Evolutionary conservation across 164 flowering plant genomes (phyloP), one percentile per base, ranked within the genome.

Genomic region (Tetracentron sinense): DNA sequence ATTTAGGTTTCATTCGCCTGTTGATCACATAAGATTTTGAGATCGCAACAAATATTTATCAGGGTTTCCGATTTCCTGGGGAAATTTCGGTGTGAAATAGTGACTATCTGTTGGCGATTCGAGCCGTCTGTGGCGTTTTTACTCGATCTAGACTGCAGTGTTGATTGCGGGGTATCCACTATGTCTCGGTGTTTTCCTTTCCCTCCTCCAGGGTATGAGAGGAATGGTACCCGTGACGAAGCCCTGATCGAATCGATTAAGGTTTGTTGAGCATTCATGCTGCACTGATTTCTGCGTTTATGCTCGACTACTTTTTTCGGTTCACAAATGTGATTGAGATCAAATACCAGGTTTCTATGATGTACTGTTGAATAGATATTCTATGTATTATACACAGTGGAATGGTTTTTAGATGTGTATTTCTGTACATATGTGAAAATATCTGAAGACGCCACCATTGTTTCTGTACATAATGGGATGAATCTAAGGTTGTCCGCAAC

Each of bases 111-210:
- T n/a, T n/a, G n/a, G n/a, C n/a, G n/a, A n/a, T n/a, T n/a, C n/a
- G n/a, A n/a, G n/a, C n/a, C n/a, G n/a, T n/a, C n/a, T n/a, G n/a
- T n/a, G n/a, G n/a, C n/a, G n/a, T n/a, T n/a, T n/a, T n/a, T n/a
- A n/a, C n/a, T n/a, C n/a, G n/a, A n/a, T n/a, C n/a, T n/a, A 56
- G 44, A 38, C 1, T 3, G 11, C 1, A 38, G 5, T 38, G 54
- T 51, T 21, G 54, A 7, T 20, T 22, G 25, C 27, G 7, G 54
- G 27, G n/a, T 51, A 7, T 51, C 25, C 16, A 67, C 33, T 28
- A 80, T 80, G 84, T 78, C 84, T 62, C 76, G 84, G 53, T 80
- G 84, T 56, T 78, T 71, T 61, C 84, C 84, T 26, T 80, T 71
- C 60, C 79, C 84, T 27, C 78, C 81, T 16, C 84, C 84, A 6